Base-by-base conservation (phyloP, 2,329 filamentous ascomycete species). In the Sporothrix euskadiensis region DNA sequence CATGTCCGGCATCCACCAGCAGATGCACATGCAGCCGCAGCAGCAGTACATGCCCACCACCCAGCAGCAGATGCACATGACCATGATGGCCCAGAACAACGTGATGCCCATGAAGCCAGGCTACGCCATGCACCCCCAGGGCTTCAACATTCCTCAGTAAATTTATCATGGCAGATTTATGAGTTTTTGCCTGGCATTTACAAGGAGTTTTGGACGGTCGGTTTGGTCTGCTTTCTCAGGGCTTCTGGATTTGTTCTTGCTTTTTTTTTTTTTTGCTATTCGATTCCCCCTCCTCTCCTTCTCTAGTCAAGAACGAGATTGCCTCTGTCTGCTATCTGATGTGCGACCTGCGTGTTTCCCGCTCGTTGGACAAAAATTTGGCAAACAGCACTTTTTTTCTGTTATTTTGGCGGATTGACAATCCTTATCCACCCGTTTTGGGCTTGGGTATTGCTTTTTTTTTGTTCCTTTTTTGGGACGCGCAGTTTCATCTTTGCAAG, bases 271-370 rank as follows among this genome's bases (percentile, higher is more conserved):
- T 19, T 59, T 10, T 59, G 14, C 3, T 59, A 16, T 47, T 66
- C 3, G 44, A 66, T 66, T 66, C 61, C 61, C 61, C n/a, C 39
- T 41, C 61, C 41, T 47, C 41, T 8, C 61, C 26, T 66, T 30
- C 61, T 41, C 41, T 47, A 22, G 41, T 47, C 41, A 47, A 22
- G 61, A 16, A 47, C 9, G 39, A 56, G 12, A n/a, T 56, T 44
- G 26, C 26, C 26, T 26, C 4, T 30, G 61, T 9, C 61, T 39
- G 10, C 22, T 19, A 14, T 16, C 39, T 41, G 10, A 12, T 35
- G 3, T 8, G 19, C 19, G 1, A n/a, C 19, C n/a, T 16, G 49
- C 49, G 19, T 54, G 47, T 6, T 12, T 35, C 35, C 41, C 41
- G 41, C 44, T 49, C 44, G 12, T 49, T 16, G 0, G 44, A 19